Base-by-base conservation (phyloP, 2,329 filamentous ascomycete genomes). In the Leptographium procerum region DNA sequence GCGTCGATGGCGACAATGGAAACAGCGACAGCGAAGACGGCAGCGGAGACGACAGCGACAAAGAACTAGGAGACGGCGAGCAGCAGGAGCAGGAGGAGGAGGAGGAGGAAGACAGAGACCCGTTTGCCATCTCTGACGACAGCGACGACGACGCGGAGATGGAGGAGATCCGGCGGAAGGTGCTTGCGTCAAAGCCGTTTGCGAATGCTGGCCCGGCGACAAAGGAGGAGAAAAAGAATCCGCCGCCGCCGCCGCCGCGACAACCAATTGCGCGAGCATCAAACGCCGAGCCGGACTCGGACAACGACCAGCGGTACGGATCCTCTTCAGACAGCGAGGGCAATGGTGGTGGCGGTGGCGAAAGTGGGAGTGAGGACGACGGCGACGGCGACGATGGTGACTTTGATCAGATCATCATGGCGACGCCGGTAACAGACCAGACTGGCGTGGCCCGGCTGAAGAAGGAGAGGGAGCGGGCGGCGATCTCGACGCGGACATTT, bases 341-440 rank as follows among this genome's bases (percentile, higher is more conserved):
- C 24, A 59, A 55, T 4, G 55, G n/a, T 8, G 50, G 24, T 11
- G 22, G 29, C 24, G 61, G 54, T 4, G 55, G 8, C 24, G 80
- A 61, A 10, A 40, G 33, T 9, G 70, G 60, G 52, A 76, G 74
- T 29, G 81, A 76, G 4, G 80, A 70, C 5, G 80, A 70, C 52
- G 69, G 63, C 7, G 79, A 75, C 11, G 83, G 77, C 1, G 81
- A 84, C 19, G 87, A 94, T 57, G 87, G 88, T 52, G 87, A 90
- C 55, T 96, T 97, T 68, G 92, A 97, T 68, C 87, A 87, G 64
- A 95, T 99, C 70, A 95, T 96, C 67, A 84, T 91, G 65, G 92
- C 94, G 0, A 92, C 89, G 3, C 90, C 90, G 0, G 83, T 95
- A 22, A 96, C 91, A 0, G 92, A 96, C 69, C 83, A 87, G 57